Conservation (phyloP, 129 eudicot species). For the Centaurea solstitialis region DNA sequence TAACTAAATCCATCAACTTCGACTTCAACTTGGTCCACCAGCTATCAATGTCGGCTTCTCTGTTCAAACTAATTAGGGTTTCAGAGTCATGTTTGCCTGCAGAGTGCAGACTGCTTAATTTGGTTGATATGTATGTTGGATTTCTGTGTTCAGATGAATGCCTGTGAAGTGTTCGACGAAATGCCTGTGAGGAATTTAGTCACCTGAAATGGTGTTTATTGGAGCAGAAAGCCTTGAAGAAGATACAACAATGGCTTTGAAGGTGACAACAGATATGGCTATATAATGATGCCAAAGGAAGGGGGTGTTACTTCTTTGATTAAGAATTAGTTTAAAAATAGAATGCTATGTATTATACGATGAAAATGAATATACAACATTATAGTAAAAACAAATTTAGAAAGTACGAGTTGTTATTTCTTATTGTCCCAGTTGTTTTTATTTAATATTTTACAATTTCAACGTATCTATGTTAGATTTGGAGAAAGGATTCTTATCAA, state of each 20-base stretch:
- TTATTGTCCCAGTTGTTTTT: background rate
- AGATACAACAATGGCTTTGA: too few species aligned
- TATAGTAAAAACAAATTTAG: too few species aligned
- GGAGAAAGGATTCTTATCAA: background rate
- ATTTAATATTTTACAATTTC: background rate
- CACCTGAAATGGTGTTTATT: slow-evolving; percentile 49
- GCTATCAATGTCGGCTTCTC: too few species aligned
- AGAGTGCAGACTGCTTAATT: too few species aligned
- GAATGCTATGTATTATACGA: too few species aligned
- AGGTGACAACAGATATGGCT: slow-evolving; percentile 38
- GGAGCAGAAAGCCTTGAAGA: too few species aligned
- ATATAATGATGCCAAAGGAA: slow-evolving; percentile 41
- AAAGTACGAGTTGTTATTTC: background rate
- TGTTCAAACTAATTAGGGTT: slow-evolving; percentile 38
- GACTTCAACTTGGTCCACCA: too few species aligned
- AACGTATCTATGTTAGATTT: background rate
- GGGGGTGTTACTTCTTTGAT: background rate
- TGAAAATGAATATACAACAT: too few species aligned
- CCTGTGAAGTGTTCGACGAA: slow-evolving; percentile 45
- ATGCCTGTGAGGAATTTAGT: slow-evolving; percentile 39
- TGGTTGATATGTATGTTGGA: slow-evolving; percentile 37
- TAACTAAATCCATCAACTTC: too few species aligned
- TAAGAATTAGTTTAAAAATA: background rate
- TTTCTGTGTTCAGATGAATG: slow-evolving; percentile 29
- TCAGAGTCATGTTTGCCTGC: slow-evolving; percentile 34